These are phyloP conservation scores for Vitis vinifera DNA, from an alignment of 164 flowering plant species.

Conservation along the genomic window ASM3070453v1 NC_081808.1:18928501-18929000, in stretches of 20 bases:
- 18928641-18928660: not conserved
- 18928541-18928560: conserved; percentile 14
- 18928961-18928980: conserved; percentile 45
- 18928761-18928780: conserved; percentile 65
- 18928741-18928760: conserved; percentile 40
- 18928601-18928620: not conserved
- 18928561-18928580: conserved; percentile 20
- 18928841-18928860: conserved; percentile 32
- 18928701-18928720: not conserved
- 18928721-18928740: not conserved
- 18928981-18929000: not conserved
- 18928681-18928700: not conserved
- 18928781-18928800: conserved; percentile 74
- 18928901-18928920: conserved; percentile 61
- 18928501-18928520: not conserved
- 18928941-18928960: conserved; percentile 62
- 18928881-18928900: conserved; percentile 51
- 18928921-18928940: conserved; percentile 66
- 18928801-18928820: conserved; percentile 79
- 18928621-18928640: not conserved
- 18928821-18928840: conserved; percentile 44
- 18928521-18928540: not conserved
- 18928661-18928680: too few species aligned
- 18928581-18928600: conserved; percentile 17
- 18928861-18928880: conserved; percentile 34